Conservation (phyloP, 1,284 basidiomycete species). For the Naganishia sp. region DNA sequence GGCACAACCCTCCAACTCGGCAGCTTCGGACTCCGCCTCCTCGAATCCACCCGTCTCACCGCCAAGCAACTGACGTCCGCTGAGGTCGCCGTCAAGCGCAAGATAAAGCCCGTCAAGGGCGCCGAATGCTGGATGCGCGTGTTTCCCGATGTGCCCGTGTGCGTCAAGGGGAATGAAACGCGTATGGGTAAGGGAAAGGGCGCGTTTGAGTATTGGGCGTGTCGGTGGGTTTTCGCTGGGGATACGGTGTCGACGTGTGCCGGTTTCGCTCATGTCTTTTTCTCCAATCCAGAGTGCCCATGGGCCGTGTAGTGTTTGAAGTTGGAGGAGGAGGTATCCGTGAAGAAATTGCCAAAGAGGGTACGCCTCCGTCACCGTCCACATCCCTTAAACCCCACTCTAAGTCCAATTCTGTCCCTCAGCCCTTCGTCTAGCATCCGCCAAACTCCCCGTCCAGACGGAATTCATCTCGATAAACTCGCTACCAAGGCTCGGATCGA, state of each 20-base stretch:
- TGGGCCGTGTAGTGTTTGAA: constrained; percentile 92
- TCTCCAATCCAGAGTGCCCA: constrained; percentile 65
- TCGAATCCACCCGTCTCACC: constrained; percentile 78
- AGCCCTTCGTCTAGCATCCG: constrained; percentile 88
- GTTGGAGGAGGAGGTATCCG: constrained; percentile 87
- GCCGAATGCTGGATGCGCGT: constrained; percentile 84
- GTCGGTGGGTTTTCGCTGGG: constrained; percentile 62
- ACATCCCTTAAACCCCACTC: background rate
- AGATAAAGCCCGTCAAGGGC: constrained; percentile 88
- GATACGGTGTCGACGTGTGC: background rate
- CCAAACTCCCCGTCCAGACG: constrained; percentile 83
- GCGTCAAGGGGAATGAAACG: constrained; percentile 98
- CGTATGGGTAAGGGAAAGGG: constrained; percentile 99
- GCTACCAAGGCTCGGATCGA: constrained; percentile 73
- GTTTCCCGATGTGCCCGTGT: constrained; percentile 96
- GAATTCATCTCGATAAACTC: constrained; percentile 78
- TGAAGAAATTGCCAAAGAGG: constrained; percentile 89
- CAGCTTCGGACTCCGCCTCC: constrained; percentile 82
- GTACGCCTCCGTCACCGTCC: constrained; percentile 56
- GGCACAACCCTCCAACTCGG: constrained; percentile 92
- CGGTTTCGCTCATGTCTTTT: constrained; percentile 7
- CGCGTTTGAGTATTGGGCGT: constrained; percentile 95
- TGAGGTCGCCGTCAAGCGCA: constrained; percentile 85
- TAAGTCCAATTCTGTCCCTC: background rate
- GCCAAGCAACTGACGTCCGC: constrained; percentile 88